phyloP scores from a whole-genome alignment of 2,329 filamentous ascomycete species.

The Aureobasidium sp. region DNA sequence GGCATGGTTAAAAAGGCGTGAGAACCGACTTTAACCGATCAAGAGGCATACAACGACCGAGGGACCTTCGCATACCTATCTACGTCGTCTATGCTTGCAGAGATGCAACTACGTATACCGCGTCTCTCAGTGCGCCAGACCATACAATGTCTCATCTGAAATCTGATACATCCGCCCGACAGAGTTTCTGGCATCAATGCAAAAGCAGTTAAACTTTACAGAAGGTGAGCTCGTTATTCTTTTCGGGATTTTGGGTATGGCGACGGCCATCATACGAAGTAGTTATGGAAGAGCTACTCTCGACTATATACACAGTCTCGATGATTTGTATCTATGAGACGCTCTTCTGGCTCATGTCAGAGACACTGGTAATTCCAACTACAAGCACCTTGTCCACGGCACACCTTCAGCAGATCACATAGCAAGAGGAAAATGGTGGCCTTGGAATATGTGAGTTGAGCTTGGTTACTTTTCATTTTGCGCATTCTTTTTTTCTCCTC shows the following conservation, averaged over 20 bases:
- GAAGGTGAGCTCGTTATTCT: not conserved
- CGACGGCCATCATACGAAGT: not conserved
- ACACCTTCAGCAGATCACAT: not conserved
- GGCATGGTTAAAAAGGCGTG: not conserved
- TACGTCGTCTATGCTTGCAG: not conserved
- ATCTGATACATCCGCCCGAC: no score
- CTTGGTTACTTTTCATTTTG: not conserved
- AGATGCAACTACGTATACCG: no score
- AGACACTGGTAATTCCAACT: no score
- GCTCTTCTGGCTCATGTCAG: not conserved
- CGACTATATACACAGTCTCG: not conserved
- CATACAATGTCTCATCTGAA: no score
- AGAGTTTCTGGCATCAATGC: not conserved
- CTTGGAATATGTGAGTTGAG: not conserved
- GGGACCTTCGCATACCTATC: not conserved
- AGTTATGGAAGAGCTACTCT: not conserved
- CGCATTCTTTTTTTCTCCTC: not conserved
- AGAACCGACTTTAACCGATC: slow-evolving; percentile 4
- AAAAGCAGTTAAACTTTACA: no score
- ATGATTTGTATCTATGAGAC: not conserved
- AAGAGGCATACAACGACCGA: not conserved
- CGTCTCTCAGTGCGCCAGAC: no score
- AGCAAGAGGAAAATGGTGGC: no score
- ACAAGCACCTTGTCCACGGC: not conserved
- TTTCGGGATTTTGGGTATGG: not conserved